phyloP scores from a whole-genome alignment of 495 filamentous ascomycete genomes.

The Friedmanniomyces endolithicus region DNA sequence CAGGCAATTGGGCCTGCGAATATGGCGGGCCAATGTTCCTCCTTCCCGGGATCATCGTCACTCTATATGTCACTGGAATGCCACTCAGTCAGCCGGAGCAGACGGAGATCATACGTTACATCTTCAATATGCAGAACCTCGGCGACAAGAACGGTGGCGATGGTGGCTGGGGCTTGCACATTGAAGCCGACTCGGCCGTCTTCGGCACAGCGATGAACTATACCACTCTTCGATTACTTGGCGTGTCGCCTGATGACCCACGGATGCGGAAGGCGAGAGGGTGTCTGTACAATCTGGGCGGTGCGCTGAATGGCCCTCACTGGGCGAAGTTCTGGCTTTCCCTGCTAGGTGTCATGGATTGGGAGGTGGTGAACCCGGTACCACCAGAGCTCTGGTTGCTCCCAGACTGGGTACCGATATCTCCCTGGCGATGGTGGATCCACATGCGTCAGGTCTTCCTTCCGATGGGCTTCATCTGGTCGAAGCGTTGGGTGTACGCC shows the following conservation, averaged over 20 bases:
- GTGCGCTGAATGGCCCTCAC: slow-evolving; percentile 72
- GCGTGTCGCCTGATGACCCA: slow-evolving; percentile 73
- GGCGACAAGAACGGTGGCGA: slow-evolving; percentile 61
- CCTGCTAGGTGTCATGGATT: slow-evolving; percentile 68
- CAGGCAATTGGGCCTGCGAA: slow-evolving; percentile 92
- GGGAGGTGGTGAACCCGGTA: slow-evolving; percentile 88
- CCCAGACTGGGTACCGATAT: slow-evolving; percentile 88
- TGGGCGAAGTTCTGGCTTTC: slow-evolving; percentile 93
- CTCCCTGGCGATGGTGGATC: slow-evolving; percentile 98
- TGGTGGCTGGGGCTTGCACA: slow-evolving; percentile 94
- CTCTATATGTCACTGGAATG: slow-evolving; percentile 86
- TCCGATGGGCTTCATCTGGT: slow-evolving; percentile 84
- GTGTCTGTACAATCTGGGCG: slow-evolving; percentile 72
- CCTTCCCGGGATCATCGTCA: slow-evolving; percentile 68
- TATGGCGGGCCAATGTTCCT: slow-evolving; percentile 90
- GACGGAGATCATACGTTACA: slow-evolving; percentile 86
- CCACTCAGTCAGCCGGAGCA: slow-evolving; percentile 68
- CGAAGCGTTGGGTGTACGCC: slow-evolving; percentile 53
- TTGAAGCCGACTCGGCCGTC: slow-evolving; percentile 84
- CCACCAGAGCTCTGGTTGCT: slow-evolving; percentile 91
- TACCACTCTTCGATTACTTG: slow-evolving; percentile 68
- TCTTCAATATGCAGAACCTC: slow-evolving; percentile 74
- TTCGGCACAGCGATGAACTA: slow-evolving; percentile 91
- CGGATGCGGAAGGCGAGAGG: slow-evolving; percentile 78
- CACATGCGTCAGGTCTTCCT: slow-evolving; percentile 90